A percentile compares a stretch with the other conserved stretches of the same genome.
Conservation (phyloP, 768 basidiomycete genomes). For the Leccinum disarticulatum region DNA sequence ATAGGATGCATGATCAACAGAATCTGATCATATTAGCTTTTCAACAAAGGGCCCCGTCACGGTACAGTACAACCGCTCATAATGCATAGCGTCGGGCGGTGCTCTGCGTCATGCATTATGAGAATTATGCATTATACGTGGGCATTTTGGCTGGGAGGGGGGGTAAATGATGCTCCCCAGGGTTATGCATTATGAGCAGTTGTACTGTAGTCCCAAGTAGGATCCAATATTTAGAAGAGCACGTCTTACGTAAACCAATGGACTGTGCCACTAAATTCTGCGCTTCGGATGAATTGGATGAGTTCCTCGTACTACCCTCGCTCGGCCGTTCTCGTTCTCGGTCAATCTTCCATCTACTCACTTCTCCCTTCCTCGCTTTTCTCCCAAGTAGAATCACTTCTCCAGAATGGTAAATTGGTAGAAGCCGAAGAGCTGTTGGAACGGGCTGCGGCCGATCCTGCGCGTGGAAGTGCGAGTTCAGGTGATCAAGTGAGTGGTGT, state of each 20-base stretch:
- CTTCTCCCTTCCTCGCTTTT: constrained; percentile 71
- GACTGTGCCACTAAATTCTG: not conserved
- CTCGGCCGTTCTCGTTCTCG: constrained; percentile 67
- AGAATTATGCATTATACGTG: no score
- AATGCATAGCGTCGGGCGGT: no score
- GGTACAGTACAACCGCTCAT: no score
- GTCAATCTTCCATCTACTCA: constrained; percentile 57
- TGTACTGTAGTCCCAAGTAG: no score
- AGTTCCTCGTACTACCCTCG: constrained; percentile 50
- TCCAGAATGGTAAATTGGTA: constrained; percentile 61
- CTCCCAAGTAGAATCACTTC: constrained; percentile 67
- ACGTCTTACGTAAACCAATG: constrained; percentile 15
- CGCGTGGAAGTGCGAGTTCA: constrained; percentile 9
- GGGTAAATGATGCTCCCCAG: no score
- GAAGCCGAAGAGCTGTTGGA: constrained; percentile 66
- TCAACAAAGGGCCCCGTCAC: no score
- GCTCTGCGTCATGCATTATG: no score
- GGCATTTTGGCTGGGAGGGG: no score
- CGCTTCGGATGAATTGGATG: constrained; percentile 15
- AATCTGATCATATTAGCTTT: no score
- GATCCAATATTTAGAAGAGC: no score
- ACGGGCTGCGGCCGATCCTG: constrained; percentile 42
- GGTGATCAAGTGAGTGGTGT: constrained; percentile 12
- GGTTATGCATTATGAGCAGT: no score
- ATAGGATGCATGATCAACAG: no score